Evolutionary conservation across 148 eudicot genomes (phyloP).

Genomic region (Limonium bicolor): DNA sequence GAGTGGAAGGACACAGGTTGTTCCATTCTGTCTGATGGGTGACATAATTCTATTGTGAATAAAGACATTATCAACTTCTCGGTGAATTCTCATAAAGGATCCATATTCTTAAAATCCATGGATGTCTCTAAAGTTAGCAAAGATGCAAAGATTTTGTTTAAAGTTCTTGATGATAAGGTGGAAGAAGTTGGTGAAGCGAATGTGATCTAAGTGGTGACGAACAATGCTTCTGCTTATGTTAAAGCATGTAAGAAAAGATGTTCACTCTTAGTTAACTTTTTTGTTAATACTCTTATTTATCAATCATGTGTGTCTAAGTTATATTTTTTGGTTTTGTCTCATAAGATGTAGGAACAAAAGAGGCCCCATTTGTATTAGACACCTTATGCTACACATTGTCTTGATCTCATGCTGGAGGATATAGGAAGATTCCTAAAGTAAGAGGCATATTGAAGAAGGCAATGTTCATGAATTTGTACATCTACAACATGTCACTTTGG

Average conservation of each 20-base stretch:
- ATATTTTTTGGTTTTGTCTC: too few relatives aligned
- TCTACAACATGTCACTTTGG: background rate
- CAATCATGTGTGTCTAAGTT: too few relatives aligned
- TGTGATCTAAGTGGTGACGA: background rate
- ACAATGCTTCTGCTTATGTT: background rate
- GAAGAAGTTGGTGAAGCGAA: background rate
- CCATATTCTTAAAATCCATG: background rate
- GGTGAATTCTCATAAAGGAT: slow-evolving; percentile 3
- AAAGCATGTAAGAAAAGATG: background rate
- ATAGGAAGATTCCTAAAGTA: slow-evolving; percentile 7
- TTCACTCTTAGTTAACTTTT: too few relatives aligned
- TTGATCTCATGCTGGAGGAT: slow-evolving; percentile 8
- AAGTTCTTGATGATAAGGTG: background rate
- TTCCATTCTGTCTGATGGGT: background rate
- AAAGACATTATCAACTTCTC: background rate
- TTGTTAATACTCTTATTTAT: too few relatives aligned
- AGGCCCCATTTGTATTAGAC: slow-evolving; percentile 1
- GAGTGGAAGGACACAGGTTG: background rate
- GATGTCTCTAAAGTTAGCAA: background rate
- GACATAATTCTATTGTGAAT: background rate
- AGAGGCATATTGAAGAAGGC: background rate
- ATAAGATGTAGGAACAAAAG: background rate
- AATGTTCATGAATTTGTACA: slow-evolving; percentile 4
- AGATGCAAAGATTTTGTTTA: background rate
- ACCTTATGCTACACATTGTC: slow-evolving; percentile 7